Conservation (phyloP, 495 filamentous ascomycete genomes). For the Penicillium manginii region DNA sequence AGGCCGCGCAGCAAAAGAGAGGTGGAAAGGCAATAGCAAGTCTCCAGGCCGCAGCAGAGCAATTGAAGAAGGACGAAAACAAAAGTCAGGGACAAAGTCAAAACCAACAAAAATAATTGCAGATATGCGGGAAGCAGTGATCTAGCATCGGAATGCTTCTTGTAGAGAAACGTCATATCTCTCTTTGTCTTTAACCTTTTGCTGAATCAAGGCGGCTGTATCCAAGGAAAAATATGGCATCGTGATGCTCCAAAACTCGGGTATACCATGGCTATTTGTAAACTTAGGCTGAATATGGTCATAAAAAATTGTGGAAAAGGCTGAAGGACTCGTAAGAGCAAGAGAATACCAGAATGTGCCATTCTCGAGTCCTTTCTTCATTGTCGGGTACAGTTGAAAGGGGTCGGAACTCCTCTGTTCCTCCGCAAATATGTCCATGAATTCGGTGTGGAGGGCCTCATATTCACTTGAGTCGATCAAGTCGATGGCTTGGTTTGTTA, state of each 20-base stretch:
- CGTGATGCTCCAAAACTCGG: slow-evolving; percentile 19
- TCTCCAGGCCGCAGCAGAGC: slow-evolving; percentile 9
- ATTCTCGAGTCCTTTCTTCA: slow-evolving; percentile 20
- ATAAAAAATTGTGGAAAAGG: slow-evolving; percentile 28
- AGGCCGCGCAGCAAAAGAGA: slow-evolving; percentile 10
- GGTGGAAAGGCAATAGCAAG: not conserved
- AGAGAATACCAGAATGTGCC: slow-evolving; percentile 36
- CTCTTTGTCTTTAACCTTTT: slow-evolving; percentile 27
- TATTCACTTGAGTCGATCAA: slow-evolving; percentile 23
- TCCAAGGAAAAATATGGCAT: slow-evolving; percentile 30
- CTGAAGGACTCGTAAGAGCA: slow-evolving; percentile 24
- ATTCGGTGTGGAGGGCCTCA: slow-evolving; percentile 8
- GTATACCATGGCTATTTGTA: slow-evolving; percentile 13
- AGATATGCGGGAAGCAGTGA: not conserved
- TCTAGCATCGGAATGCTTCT: slow-evolving; percentile 18
- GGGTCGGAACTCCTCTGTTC: slow-evolving; percentile 13
- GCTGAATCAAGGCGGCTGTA: slow-evolving; percentile 11
- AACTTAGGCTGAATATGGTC: slow-evolving; percentile 32
- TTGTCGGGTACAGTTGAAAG: slow-evolving; percentile 8
- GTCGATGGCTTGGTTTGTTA: slow-evolving; percentile 33
- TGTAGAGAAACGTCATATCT: slow-evolving; percentile 19
- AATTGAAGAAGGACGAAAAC: slow-evolving; percentile 11
- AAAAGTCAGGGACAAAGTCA: not conserved
- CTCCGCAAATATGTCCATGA: slow-evolving; percentile 12
- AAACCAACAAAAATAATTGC: not conserved